Percentiles rank a stretch among this genome's conserved stretches.
phyloP scores from a whole-genome alignment of 164 flowering plant genomes.

The Kalanchoe fedtschenkoi region DNA sequence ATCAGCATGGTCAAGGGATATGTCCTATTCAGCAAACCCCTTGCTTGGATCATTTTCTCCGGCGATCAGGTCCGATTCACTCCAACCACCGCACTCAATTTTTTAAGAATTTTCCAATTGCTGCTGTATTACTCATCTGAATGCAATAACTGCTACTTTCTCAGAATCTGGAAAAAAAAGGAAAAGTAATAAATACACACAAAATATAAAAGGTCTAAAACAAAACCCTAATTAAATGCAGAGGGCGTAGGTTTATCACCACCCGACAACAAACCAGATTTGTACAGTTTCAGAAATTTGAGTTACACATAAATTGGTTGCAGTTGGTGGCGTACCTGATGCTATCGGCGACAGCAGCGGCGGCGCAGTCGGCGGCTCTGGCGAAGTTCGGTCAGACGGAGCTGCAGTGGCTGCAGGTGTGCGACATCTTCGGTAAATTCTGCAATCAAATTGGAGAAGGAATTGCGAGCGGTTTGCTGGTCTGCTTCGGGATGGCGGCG shows the following conservation, averaged over 20 bases:
- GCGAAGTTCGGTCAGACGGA: constrained; percentile 61
- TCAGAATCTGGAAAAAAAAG: neutral
- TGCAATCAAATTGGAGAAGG: constrained; percentile 88
- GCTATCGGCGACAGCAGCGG: constrained; percentile 61
- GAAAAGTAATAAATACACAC: neutral
- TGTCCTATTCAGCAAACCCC: constrained; percentile 68
- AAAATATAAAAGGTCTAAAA: neutral
- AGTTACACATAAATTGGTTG: too few relatives aligned
- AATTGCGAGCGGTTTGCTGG: constrained; percentile 43
- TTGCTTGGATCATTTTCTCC: constrained; percentile 90
- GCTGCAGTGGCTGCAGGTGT: constrained; percentile 82
- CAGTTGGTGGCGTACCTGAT: constrained; percentile 72
- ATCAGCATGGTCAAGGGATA: constrained; percentile 57
- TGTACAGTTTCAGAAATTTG: too few relatives aligned
- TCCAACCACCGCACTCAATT: neutral
- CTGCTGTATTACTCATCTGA: neutral
- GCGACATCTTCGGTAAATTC: constrained; percentile 64
- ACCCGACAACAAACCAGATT: too few relatives aligned
- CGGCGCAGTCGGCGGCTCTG: constrained; percentile 54
- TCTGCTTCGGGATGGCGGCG: constrained; percentile 40
- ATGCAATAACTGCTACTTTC: neutral
- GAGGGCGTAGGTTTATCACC: too few relatives aligned
- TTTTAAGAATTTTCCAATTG: neutral
- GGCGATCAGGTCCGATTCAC: constrained; percentile 70
- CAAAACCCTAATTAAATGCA: neutral